Percentiles rank a stretch among this genome's conserved stretches.
These are phyloP conservation scores for Senna tora DNA, from an alignment of 306 rosid genomes.

Conservation along the genomic window DNA sequence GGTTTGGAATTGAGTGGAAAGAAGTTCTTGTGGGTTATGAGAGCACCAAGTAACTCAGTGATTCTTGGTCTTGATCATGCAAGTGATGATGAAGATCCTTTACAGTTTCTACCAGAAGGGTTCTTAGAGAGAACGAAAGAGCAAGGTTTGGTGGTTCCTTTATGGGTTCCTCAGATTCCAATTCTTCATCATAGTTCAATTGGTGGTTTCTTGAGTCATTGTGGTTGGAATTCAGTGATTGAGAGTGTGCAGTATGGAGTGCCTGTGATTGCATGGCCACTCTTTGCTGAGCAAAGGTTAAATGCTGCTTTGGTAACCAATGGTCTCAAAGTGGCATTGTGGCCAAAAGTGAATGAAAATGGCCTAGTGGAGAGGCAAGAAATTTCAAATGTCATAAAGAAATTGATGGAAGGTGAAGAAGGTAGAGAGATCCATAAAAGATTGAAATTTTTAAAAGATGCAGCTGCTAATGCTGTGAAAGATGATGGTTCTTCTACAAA, in stretches of 20 bases:
- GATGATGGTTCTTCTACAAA: slow-evolving; percentile 18
- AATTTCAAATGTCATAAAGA: background rate
- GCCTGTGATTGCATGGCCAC: background rate
- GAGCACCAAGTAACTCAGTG: slow-evolving; percentile 15
- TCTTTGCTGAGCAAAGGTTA: background rate
- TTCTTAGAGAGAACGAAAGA: too few species aligned
- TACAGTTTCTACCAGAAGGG: too few species aligned
- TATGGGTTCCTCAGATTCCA: slow-evolving; percentile 43
- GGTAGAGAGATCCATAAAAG: slow-evolving; percentile 1
- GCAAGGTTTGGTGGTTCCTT: slow-evolving; percentile 32
- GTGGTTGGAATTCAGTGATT: background rate
- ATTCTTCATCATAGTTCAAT: slow-evolving; percentile 31
- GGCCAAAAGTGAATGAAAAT: background rate
- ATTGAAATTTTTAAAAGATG: slow-evolving; percentile 14
- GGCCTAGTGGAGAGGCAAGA: background rate
- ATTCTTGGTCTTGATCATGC: slow-evolving; percentile 1
- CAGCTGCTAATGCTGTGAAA: slow-evolving; percentile 30
- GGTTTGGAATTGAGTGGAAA: slow-evolving; percentile 25
- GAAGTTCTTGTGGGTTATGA: slow-evolving; percentile 23
- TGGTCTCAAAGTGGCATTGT: background rate
- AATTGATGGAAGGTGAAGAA: slow-evolving; percentile 33
- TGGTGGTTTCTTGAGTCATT: slow-evolving; percentile 17
- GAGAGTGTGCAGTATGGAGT: background rate
- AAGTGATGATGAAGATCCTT: background rate
- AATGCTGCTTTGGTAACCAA: background rate